Evolutionary conservation across 2,329 filamentous ascomycete genomes (phyloP), one percentile per base, ranked within the genome.

Genomic region (Fusarium caatingaense): DNA sequence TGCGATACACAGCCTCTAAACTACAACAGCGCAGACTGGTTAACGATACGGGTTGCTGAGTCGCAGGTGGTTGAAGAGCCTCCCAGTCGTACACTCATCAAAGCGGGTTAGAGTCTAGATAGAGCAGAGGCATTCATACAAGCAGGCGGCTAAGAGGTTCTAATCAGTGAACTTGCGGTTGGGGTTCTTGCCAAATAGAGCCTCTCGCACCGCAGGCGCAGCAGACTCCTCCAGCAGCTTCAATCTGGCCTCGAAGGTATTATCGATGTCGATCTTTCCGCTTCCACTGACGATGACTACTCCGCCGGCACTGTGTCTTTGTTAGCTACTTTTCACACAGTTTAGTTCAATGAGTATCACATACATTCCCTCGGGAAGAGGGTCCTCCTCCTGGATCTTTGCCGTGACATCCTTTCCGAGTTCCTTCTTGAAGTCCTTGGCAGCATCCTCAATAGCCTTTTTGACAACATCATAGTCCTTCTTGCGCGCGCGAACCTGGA

Each of bases 251-350:
- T 98, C 96, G 74, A 98, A 92, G 58, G 96, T 98, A 86, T 99
- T 98, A 88, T 98, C 94, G 81, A 99, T 95, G 77, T 97, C 94
- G 79, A 99, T 98, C 87, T 95, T 98, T 79, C 96, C 96, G 71
- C 86, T 87, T 73, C 92, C 91, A 71, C 94, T 93, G 58, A 97
- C 83, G 71, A 99, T 89, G 62, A 88, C 80, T 61, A 97, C 86
- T 76, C 96, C 96, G 65, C 96, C 96, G 64, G 94, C 87, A 76
- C 96, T 98, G 73, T 53, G 37, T 32, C 25, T 28, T 23, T 13
- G 74, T 79, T 67, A 80, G 76, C n/a, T 25, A 27, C 15, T n/a
- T 47, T 18, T 7, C 27, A 16, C 8, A 15, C 10, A 12, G 23
- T 13, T 27, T 12, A 9, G 27, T 30, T n/a, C 21, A n/a, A 21